Percentiles rank a stretch among this genome's conserved stretches.
phyloP scores from a whole-genome alignment of 257 asterid species.

The Forsythia viridissima region DNA sequence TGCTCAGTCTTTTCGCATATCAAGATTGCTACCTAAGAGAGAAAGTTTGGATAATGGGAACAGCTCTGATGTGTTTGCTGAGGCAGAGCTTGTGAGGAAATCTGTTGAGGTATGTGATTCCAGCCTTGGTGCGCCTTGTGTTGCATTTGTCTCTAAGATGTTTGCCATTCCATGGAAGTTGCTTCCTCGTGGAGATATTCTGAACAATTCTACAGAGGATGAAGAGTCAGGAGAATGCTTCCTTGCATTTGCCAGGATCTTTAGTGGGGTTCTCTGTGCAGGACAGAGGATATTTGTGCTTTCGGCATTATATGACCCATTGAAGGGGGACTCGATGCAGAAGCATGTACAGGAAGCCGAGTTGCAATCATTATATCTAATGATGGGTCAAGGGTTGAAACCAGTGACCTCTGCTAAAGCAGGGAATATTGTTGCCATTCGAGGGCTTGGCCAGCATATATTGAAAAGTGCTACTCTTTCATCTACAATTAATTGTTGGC shows the following conservation, averaged over 20 bases:
- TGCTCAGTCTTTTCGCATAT: slow-evolving; percentile 77
- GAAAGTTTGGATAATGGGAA: slow-evolving; percentile 34
- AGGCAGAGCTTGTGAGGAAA: slow-evolving; percentile 68
- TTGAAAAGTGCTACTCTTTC: slow-evolving; percentile 94
- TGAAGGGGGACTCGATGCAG: slow-evolving; percentile 63
- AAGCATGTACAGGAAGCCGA: slow-evolving; percentile 85
- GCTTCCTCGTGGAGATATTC: slow-evolving; percentile 84
- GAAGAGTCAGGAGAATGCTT: slow-evolving; percentile 87
- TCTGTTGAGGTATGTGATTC: slow-evolving; percentile 81
- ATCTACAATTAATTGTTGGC: slow-evolving; percentile 79
- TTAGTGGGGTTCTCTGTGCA: slow-evolving; percentile 76
- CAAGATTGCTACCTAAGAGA: slow-evolving; percentile 81
- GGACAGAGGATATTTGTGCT: slow-evolving; percentile 84
- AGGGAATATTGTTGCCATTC: slow-evolving; percentile 82
- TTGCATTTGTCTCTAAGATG: slow-evolving; percentile 93
- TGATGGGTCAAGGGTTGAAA: slow-evolving; percentile 94
- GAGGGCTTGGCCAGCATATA: slow-evolving; percentile 90
- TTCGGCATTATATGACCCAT: slow-evolving; percentile 80
- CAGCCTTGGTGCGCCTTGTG: slow-evolving; percentile 67
- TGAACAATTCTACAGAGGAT: slow-evolving; percentile 40
- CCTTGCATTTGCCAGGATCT: slow-evolving; percentile 93
- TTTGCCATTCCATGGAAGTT: slow-evolving; percentile 80
- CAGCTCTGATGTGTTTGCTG: slow-evolving; percentile 55
- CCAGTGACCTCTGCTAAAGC: slow-evolving; percentile 80
- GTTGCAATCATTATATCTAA: slow-evolving; percentile 74